These are phyloP conservation scores for Phialocephala subalpina DNA, from an alignment of 2,329 filamentous ascomycete genomes.

Conservation along the genomic window DNA sequence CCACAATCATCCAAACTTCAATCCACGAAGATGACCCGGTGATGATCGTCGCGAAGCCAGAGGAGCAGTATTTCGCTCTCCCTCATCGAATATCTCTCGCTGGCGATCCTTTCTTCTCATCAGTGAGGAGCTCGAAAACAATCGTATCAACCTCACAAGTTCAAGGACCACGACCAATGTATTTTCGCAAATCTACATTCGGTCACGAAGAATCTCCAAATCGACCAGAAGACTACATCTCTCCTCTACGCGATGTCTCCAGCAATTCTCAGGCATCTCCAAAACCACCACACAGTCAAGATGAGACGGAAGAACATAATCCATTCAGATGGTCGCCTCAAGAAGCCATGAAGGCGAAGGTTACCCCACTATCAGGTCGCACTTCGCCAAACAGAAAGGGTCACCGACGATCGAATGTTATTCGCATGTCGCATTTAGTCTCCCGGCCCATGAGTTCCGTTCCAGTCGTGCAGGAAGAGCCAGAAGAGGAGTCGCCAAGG, in stretches of 20 bases:
- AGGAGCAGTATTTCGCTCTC: slow-evolving; percentile 11
- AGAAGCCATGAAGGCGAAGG: slow-evolving; percentile 31
- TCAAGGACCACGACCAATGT: slow-evolving; percentile 31
- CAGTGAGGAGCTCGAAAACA: slow-evolving; percentile 33
- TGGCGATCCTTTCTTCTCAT: slow-evolving; percentile 37
- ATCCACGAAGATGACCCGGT: slow-evolving; percentile 30
- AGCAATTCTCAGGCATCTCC: slow-evolving; percentile 31
- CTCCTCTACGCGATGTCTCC: slow-evolving; percentile 35
- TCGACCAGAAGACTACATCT: slow-evolving; percentile 23
- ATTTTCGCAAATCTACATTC: slow-evolving; percentile 40
- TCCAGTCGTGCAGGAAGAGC: slow-evolving; percentile 36
- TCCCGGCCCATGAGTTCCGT: slow-evolving; percentile 35
- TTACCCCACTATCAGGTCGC: slow-evolving; percentile 24
- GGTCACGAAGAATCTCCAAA: slow-evolving; percentile 31
- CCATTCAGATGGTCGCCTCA: slow-evolving; percentile 41
- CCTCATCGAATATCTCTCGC: slow-evolving; percentile 25
- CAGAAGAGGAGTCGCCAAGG: slow-evolving; percentile 32
- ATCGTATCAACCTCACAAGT: slow-evolving; percentile 20
- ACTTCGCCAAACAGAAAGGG: slow-evolving; percentile 29
- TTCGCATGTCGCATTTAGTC: slow-evolving; percentile 35
- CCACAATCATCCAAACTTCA: slow-evolving; percentile 14
- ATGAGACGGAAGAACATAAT: slow-evolving; percentile 23
- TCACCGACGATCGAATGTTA: slow-evolving; percentile 38
- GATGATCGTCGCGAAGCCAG: slow-evolving; percentile 10
- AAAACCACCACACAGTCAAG: slow-evolving; percentile 10